A percentile compares a stretch with the other conserved stretches of the same genome.
These are phyloP conservation scores for Fonsecaea pedrosoi DNA, from an alignment of 2,329 filamentous ascomycete genomes.

Conservation along the genomic window DNA sequence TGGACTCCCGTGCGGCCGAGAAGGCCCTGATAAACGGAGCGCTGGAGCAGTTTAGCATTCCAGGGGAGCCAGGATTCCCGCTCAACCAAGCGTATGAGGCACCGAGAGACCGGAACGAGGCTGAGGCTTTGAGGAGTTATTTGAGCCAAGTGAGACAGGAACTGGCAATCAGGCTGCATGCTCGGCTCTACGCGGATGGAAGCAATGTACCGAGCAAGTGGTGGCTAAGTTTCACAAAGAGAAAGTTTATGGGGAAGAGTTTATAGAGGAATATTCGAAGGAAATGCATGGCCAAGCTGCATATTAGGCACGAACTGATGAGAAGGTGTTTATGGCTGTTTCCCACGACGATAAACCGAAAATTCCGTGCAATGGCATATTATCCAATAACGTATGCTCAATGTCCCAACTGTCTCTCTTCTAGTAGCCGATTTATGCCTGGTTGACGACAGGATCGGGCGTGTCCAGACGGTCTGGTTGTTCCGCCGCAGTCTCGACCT, in stretches of 20 bases:
- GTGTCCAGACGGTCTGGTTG: neutral
- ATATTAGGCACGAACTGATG: neutral
- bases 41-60: constrained; percentile 94
- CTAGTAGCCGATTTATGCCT: neutral
- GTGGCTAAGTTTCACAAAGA: constrained; percentile 99
- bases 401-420: neutral
- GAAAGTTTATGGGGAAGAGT: constrained; percentile 99
- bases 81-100: constrained; percentile 97
- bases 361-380: neutral
- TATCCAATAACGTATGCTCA: neutral
- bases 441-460: neutral
- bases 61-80: constrained; percentile 90
- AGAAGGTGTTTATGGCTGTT: neutral
- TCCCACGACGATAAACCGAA: neutral
- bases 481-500: constrained; percentile 20
- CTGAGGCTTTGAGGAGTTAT: constrained; percentile 86
- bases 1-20: constrained; percentile 69
- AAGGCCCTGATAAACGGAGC: constrained; percentile 85
- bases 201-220: constrained; percentile 75
- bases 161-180: constrained; percentile 79
- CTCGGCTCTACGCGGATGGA: constrained; percentile 79
- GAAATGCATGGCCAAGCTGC: neutral
- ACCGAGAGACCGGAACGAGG: constrained; percentile 83
- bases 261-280: constrained; percentile 57
- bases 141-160: constrained; percentile 83